Conservation (phyloP, 495 filamentous ascomycete species). For the Trichoderma asperelloides region DNA sequence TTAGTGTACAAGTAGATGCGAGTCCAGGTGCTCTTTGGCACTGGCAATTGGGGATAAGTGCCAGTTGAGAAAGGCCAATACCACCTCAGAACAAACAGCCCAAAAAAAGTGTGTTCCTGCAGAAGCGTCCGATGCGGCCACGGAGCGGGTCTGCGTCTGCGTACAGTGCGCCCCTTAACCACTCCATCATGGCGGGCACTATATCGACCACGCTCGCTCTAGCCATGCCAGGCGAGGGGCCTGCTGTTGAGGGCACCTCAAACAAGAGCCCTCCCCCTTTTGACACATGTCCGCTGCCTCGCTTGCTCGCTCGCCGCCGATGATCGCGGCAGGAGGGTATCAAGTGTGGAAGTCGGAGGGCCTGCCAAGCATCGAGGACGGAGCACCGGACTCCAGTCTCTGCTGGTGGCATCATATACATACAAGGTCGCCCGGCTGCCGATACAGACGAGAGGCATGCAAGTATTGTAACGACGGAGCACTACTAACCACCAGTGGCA, state of each 20-base stretch:
- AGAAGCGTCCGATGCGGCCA: neutral
- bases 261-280: neutral
- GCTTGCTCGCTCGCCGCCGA: neutral
- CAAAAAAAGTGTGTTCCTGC: neutral
- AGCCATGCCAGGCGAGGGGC: neutral
- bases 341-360: neutral
- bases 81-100: neutral
- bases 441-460: neutral
- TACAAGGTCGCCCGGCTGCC: neutral
- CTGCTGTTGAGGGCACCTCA: neutral
- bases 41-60: neutral
- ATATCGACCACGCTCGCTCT: neutral
- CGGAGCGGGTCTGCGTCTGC: neutral
- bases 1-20: neutral
- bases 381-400: neutral
- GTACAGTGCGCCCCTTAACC: constrained; percentile 1
- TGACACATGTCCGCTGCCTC: neutral
- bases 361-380: neutral
- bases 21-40: neutral
- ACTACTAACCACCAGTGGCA: neutral
- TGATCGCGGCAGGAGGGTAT: neutral
- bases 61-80: neutral
- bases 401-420: neutral
- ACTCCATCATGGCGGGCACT: neutral
- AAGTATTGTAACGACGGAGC: neutral